These are phyloP conservation scores for Aspergillus latus DNA, from an alignment of 2,329 filamentous ascomycete genomes.

Conservation along the genomic window DNA sequence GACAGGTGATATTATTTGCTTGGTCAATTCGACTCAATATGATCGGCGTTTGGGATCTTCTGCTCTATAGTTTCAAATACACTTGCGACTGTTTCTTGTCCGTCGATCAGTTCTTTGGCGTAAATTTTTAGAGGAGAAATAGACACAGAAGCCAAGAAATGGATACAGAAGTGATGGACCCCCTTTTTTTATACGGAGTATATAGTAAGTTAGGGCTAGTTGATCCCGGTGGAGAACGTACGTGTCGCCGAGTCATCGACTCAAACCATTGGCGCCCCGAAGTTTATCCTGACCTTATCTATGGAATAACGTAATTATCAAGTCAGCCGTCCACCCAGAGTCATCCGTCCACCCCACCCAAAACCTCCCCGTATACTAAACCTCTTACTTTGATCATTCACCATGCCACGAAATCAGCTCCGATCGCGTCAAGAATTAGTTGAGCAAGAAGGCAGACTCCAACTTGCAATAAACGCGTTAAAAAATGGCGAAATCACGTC, in stretches of 20 bases:
- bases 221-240: conserved; percentile 1
- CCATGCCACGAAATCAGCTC: too few relatives aligned
- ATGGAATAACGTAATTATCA: too few relatives aligned
- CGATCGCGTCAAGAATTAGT: too few relatives aligned
- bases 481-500: too few relatives aligned
- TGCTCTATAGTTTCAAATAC: conserved; percentile 1
- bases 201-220: neutral
- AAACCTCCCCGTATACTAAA: too few relatives aligned
- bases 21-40: neutral
- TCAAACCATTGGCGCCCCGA: conserved; percentile 6
- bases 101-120: neutral
- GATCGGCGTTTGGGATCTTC: conserved; percentile 8
- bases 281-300: conserved; percentile 11
- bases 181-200: neutral
- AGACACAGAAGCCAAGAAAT: neutral
- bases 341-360: too few relatives aligned
- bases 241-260: conserved; percentile 5
- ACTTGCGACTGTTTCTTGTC: neutral
- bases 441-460: too few relatives aligned
- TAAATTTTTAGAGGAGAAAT: conserved; percentile 1
- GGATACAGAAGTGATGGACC: neutral
- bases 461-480: too few relatives aligned
- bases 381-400: too few relatives aligned
- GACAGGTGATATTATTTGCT: neutral
- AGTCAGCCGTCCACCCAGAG: too few relatives aligned